Percentiles rank a stretch among this genome's conserved stretches.
phyloP scores from a whole-genome alignment of 768 basidiomycete genomes.

The Termitomyces sp. region DNA sequence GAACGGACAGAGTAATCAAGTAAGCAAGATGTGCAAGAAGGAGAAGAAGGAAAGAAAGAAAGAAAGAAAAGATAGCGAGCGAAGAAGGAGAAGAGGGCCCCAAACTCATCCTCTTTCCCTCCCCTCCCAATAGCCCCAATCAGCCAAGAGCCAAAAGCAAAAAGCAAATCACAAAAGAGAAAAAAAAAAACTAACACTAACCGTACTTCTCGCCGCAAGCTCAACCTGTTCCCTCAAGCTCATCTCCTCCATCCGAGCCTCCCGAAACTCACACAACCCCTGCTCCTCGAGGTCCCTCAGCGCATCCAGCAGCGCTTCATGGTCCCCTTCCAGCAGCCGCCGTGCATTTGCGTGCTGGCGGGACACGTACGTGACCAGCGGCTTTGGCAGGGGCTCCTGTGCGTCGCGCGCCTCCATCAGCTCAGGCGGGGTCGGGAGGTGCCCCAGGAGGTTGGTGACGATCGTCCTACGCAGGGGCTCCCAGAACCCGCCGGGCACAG shows the following conservation, averaged over 20 bases:
- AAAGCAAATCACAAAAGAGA: constrained; percentile 4
- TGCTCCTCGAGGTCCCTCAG: constrained; percentile 44
- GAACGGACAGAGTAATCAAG: not conserved
- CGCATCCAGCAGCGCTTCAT: constrained; percentile 41
- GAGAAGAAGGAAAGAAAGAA: not conserved
- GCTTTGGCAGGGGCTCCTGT: constrained; percentile 8
- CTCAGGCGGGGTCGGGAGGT: constrained; percentile 24
- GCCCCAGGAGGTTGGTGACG: constrained; percentile 26
- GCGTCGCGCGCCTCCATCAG: not conserved
- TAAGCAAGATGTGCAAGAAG: not conserved
- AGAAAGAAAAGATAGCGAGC: not conserved
- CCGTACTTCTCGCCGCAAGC: constrained; percentile 55
- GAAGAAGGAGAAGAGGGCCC: not conserved
- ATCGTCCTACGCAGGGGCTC: constrained; percentile 25
- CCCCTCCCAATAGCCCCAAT: not conserved
- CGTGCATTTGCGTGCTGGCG: constrained; percentile 41
- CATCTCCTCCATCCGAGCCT: constrained; percentile 33
- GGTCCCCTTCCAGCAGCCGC: constrained; percentile 39
- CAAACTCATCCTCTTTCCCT: too few species aligned
- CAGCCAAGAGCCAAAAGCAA: not conserved
- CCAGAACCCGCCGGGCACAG: constrained; percentile 25
- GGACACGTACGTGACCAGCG: constrained; percentile 52
- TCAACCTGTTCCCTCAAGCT: constrained; percentile 58
- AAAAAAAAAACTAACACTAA: constrained; percentile 20
- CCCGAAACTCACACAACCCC: constrained; percentile 46